Evolutionary conservation across 495 filamentous ascomycete genomes (phyloP).

Genomic region (Rhypophila decipiens): DNA sequence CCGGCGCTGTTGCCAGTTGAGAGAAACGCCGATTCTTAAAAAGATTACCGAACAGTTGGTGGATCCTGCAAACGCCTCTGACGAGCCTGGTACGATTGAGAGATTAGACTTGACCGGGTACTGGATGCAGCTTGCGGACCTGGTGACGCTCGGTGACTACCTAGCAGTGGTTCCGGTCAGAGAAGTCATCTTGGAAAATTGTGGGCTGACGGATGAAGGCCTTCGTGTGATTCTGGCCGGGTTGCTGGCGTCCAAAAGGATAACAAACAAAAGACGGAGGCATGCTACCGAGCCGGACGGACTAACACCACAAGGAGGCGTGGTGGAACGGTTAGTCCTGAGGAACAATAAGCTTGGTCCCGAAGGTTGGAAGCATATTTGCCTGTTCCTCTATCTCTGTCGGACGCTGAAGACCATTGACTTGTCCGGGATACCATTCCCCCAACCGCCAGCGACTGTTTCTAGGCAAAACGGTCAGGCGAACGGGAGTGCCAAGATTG

Average conservation of each 20-base stretch:
- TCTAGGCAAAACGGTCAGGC: neutral
- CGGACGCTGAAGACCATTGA: constrained; percentile 81
- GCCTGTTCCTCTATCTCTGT: constrained; percentile 83
- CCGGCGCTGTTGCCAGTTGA: constrained; percentile 84
- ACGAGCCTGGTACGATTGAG: constrained; percentile 62
- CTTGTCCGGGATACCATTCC: constrained; percentile 79
- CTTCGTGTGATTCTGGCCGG: constrained; percentile 81
- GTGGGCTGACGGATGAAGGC: constrained; percentile 77
- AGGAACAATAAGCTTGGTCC: constrained; percentile 84
- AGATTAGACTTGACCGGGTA: constrained; percentile 80
- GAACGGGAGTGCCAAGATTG: constrained; percentile 8
- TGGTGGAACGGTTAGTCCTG: constrained; percentile 81
- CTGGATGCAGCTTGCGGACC: constrained; percentile 72
- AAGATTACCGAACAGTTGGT: constrained; percentile 81
- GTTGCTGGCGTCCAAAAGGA: constrained; percentile 70
- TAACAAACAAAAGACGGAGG: constrained; percentile 39
- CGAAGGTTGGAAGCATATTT: constrained; percentile 89
- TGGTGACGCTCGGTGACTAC: constrained; percentile 85
- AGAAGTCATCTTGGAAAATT: constrained; percentile 78
- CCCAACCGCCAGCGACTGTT: constrained; percentile 29
- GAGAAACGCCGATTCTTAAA: constrained; percentile 84
- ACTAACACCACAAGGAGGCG: constrained; percentile 47
- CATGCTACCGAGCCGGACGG: constrained; percentile 28
- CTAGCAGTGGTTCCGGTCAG: constrained; percentile 87
- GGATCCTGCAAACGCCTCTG: constrained; percentile 54